phyloP scores from a whole-genome alignment of 352 stramenopile species.

The Pythium pyrilobum region DNA sequence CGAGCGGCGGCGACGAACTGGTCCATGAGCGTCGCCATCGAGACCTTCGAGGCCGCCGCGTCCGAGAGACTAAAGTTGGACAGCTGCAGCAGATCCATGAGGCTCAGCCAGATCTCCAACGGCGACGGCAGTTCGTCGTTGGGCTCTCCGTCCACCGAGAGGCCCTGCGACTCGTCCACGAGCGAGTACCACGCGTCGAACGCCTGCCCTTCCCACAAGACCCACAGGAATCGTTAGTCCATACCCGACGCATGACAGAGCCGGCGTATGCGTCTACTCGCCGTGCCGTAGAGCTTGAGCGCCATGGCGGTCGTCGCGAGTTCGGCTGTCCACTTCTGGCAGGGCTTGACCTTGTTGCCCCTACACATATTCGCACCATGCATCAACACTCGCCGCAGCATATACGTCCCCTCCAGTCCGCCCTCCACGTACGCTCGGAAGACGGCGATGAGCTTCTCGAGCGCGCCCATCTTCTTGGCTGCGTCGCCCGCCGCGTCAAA shows the following conservation, averaged over 20 bases:
- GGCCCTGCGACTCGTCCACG: conserved; percentile 32
- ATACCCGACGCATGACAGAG: too few relatives aligned
- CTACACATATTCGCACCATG: conserved; percentile 18
- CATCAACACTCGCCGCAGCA: background rate
- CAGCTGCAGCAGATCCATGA: conserved; percentile 65
- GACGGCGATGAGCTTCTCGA: conserved; percentile 73
- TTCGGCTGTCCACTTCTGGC: conserved; percentile 77
- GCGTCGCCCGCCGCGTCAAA: conserved; percentile 45
- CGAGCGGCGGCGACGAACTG: conserved; percentile 46
- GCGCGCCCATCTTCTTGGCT: conserved; percentile 54
- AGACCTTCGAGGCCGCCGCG: conserved; percentile 22
- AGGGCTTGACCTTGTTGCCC: conserved; percentile 66
- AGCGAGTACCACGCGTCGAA: conserved; percentile 77
- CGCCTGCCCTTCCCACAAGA: conserved; percentile 35
- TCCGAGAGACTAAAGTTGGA: conserved; percentile 54
- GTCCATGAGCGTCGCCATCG: conserved; percentile 30
- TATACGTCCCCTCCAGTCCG: background rate
- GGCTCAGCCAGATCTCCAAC: conserved; percentile 65
- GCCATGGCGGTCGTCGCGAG: conserved; percentile 45
- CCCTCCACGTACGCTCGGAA: conserved; percentile 41
- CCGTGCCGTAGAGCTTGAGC: conserved; percentile 50
- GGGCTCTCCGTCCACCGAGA: conserved; percentile 34
- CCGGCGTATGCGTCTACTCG: too few relatives aligned
- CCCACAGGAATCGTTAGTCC: background rate
- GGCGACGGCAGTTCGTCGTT: conserved; percentile 61